Percentiles rank a stretch among this genome's conserved stretches.
Evolutionary conservation across 176 grass and related monocot species (phyloP).

Genomic region (Alopecurus myosuroides): DNA sequence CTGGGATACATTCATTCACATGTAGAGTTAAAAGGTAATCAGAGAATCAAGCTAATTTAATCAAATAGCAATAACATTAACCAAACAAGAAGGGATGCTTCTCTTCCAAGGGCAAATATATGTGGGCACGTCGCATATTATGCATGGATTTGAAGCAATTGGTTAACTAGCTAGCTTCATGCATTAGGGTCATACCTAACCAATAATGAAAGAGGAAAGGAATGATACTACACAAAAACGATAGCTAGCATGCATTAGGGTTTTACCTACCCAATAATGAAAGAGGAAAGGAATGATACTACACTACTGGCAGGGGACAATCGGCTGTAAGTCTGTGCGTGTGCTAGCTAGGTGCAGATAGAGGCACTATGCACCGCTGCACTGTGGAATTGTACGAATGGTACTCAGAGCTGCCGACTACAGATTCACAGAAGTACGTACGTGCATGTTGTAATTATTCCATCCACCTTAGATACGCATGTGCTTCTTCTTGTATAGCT

Average conservation of each 20-base stretch:
- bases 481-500: not conserved
- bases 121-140: not conserved
- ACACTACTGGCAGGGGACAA: not conserved
- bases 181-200: slow-evolving; percentile 17
- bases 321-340: not conserved
- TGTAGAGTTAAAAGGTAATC: not conserved
- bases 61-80: not conserved
- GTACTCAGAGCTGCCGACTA: not conserved
- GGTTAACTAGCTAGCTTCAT: not conserved
- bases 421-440: not conserved
- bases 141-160: not conserved
- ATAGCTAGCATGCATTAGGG: not conserved
- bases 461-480: not conserved
- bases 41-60: not conserved
- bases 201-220: slow-evolving; percentile 23
- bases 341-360: not conserved
- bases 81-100: not conserved
- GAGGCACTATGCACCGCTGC: not conserved
- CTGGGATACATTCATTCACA: not conserved
- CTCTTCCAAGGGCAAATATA: not conserved
- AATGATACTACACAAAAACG: slow-evolving; percentile 12
- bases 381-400: not conserved
- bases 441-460: slow-evolving; percentile 20
- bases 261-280: slow-evolving; percentile 25
- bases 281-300: slow-evolving; percentile 25